These are phyloP conservation scores for Isoetes taiwanensis DNA, from an alignment of 75 land plant species.

Conservation along the genomic window DNA sequence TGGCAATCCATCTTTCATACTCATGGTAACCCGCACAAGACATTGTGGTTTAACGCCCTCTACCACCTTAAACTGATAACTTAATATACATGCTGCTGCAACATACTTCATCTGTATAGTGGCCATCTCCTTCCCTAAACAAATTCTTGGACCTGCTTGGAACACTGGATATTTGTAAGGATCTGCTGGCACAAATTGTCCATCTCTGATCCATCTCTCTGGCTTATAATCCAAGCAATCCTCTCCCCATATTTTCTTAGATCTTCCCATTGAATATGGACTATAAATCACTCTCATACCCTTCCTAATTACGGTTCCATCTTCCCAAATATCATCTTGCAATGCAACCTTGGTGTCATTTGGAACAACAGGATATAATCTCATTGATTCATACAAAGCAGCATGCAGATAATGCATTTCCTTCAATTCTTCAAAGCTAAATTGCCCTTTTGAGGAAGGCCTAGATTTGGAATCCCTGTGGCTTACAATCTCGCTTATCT, in stretches of 20 bases:
- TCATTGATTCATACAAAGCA: neutral
- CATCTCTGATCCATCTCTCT: conserved; percentile 39
- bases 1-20: neutral
- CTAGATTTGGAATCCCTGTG: no score
- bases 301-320: conserved; percentile 49
- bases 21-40: neutral
- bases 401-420: neutral
- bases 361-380: neutral
- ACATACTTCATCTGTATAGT: neutral
- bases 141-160: conserved; percentile 1
- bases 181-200: conserved; percentile 11
- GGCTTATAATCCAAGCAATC: conserved; percentile 58
- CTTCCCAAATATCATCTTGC: conserved; percentile 40
- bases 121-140: conserved; percentile 3
- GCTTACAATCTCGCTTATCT: no score
- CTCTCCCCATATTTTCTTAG: conserved; percentile 48
- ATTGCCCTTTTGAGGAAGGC: no score
- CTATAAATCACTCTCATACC: conserved; percentile 43
- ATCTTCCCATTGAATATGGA: conserved; percentile 44
- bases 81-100: neutral
- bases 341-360: conserved; percentile 45
- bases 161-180: conserved; percentile 1
- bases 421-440: neutral
- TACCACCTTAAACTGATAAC: neutral
- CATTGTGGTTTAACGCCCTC: neutral